Percentiles rank a stretch among this genome's conserved stretches.
Conservation (phyloP, 257 asterid genomes). For the Orobanche coerulescens region DNA sequence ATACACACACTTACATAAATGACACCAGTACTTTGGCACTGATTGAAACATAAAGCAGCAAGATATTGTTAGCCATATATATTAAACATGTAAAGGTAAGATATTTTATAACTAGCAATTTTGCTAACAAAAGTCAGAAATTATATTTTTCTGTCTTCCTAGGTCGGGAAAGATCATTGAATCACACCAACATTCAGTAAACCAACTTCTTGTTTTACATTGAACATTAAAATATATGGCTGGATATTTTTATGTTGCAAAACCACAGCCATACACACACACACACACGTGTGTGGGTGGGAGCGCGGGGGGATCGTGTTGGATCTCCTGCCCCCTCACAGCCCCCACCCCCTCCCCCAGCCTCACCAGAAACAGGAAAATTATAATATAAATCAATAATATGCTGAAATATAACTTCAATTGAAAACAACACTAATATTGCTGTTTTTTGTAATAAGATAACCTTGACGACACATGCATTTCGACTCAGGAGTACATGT, state of each 20-base stretch:
- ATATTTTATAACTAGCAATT: not conserved
- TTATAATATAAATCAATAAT: not conserved
- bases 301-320: too few relatives aligned
- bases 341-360: not conserved
- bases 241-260: not conserved
- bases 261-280: too few relatives aligned
- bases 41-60: not conserved
- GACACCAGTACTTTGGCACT: not conserved
- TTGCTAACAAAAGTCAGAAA: not conserved
- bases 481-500: not conserved
- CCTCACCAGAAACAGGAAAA: not conserved
- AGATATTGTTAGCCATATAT: not conserved
- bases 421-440: not conserved
- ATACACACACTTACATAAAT: too few relatives aligned
- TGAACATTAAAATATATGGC: not conserved
- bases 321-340: too few relatives aligned
- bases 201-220: not conserved
- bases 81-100: constrained; percentile 3
- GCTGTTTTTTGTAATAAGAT: constrained; percentile 1
- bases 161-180: not conserved
- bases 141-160: not conserved
- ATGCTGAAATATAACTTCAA: not conserved
- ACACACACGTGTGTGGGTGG: too few relatives aligned
- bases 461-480: constrained; percentile 5
- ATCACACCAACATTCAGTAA: constrained; percentile 5